Evolutionary conservation across 139 green algal species (phyloP), one percentile per base, ranked within the genome.

Genomic region (Edaphochlamys debaryana): DNA sequence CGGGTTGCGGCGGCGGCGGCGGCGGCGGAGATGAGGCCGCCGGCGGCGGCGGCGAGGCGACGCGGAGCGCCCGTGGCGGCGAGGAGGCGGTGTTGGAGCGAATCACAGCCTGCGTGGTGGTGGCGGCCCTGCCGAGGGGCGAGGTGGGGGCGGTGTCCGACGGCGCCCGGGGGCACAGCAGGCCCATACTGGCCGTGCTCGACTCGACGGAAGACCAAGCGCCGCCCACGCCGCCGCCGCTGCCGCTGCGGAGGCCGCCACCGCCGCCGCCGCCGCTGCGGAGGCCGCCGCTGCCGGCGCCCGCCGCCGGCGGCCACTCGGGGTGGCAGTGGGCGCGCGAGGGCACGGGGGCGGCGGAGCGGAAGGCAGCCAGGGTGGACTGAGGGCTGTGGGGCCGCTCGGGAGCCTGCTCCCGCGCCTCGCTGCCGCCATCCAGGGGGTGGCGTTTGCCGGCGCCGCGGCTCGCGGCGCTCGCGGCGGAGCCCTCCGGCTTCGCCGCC

Each of bases 201-300:
- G 70, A 79, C 32, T 79, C 70, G 45, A 79, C 58, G 0, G 70
- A 79, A 4, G 70, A 67, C 40, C n/a, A 42, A 30, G 50, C n/a
- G 63, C 20, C 22, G 32, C 13, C 32, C 6, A 69, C 1, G 62
- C 20, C 25, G 62, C 13, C 25, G 32, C 27, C 62, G 62, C n/a
- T 37, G 62, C n/a, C 13, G 62, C 62, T 37, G 62, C 1, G 9
- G n/a, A 13, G 1, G 62, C 9, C 60, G 20, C 30, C 29, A 5
- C 13, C 4, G 62, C n/a, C n/a, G 62, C 3, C 20, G 62, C 6
- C 32, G n/a, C 62, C 62, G 32, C n/a, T 38, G 29, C 22, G 11
- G 7, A 23, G 13, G 60, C 60, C 60, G 60, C 60, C 30, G 54
- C 11, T 4, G 54, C 11, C 58, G 58, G 50, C 50, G 50, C 6